A percentile compares a stretch with the other conserved stretches of the same genome.
Evolutionary conservation across 768 basidiomycete species (phyloP).

Genomic region (Suillus clintonianus): DNA sequence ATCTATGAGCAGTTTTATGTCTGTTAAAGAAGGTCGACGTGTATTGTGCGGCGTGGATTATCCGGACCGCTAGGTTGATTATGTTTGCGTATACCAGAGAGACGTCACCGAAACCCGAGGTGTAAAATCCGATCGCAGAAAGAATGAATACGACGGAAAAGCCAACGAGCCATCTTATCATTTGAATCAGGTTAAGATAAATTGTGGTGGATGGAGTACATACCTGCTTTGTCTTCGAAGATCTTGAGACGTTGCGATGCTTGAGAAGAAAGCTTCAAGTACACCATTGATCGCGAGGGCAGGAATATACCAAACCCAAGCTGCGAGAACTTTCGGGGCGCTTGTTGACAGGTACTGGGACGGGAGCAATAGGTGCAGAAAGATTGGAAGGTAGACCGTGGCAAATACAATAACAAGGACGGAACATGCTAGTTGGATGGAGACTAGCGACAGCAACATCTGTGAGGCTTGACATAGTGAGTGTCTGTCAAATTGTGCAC

Average conservation of each 20-base stretch:
- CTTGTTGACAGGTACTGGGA: conserved; percentile 70
- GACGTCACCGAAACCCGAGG: conserved; percentile 56
- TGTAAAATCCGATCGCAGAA: conserved; percentile 49
- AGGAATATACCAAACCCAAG: conserved; percentile 90
- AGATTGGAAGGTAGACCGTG: conserved; percentile 70
- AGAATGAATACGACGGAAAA: conserved; percentile 72
- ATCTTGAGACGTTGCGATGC: conserved; percentile 68
- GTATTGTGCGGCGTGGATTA: conserved; percentile 60
- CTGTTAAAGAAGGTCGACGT: conserved; percentile 46
- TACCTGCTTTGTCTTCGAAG: conserved; percentile 69
- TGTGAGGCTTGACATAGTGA: conserved; percentile 43
- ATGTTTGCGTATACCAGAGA: conserved; percentile 80
- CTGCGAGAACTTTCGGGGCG: conserved; percentile 72
- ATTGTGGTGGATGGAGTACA: background rate
- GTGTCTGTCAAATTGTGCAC: conserved; percentile 5
- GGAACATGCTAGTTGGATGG: conserved; percentile 65
- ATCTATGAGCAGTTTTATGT: conserved; percentile 16
- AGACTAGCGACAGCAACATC: conserved; percentile 61
- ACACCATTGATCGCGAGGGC: conserved; percentile 88
- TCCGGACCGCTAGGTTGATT: conserved; percentile 61
- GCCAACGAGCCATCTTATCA: conserved; percentile 70
- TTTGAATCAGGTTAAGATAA: conserved; percentile 5
- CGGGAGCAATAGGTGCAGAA: conserved; percentile 72
- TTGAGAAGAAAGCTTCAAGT: conserved; percentile 87
- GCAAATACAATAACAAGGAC: conserved; percentile 75